A percentile compares a stretch with the other conserved stretches of the same genome.
Evolutionary conservation across 2,329 filamentous ascomycete genomes (phyloP).

Genomic region (Curvularia spicifera): DNA sequence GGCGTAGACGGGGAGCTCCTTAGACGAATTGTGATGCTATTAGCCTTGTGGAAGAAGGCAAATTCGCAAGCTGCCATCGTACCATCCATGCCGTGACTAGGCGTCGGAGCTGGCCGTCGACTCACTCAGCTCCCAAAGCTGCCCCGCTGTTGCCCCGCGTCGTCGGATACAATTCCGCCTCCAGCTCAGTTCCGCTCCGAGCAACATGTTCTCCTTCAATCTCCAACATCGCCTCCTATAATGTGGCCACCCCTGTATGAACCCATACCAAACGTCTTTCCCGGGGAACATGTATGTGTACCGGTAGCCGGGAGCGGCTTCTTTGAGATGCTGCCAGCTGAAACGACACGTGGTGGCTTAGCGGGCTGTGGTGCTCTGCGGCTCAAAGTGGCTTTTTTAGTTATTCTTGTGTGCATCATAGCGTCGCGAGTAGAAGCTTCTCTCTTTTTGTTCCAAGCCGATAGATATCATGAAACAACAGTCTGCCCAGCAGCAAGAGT

Average conservation of each 20-base stretch:
- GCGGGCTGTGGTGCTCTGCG: background rate
- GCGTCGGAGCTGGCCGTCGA: constrained; percentile 33
- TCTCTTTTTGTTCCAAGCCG: background rate
- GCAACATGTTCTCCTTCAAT: background rate
- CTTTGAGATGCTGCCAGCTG: constrained; percentile 3
- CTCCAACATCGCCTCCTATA: background rate
- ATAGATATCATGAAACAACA: background rate
- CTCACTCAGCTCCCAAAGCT: constrained; percentile 13
- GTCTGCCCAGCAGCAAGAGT: background rate
- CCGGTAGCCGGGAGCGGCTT: background rate
- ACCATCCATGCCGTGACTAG: constrained; percentile 12
- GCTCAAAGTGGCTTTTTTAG: background rate
- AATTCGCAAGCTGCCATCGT: background rate
- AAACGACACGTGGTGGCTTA: constrained; percentile 17
- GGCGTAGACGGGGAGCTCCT: background rate
- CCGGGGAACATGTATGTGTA: background rate
- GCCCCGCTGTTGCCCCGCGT: constrained; percentile 19
- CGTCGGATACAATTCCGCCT: constrained; percentile 4
- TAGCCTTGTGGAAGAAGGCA: background rate
- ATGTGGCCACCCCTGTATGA: background rate
- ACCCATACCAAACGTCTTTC: background rate
- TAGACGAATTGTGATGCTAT: background rate
- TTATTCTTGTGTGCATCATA: constrained; percentile 1
- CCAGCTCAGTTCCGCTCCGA: background rate
- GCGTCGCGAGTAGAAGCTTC: background rate